Evolutionary conservation across 257 asterid genomes (phyloP).

Genomic region (Galeopsis tetrahit): DNA sequence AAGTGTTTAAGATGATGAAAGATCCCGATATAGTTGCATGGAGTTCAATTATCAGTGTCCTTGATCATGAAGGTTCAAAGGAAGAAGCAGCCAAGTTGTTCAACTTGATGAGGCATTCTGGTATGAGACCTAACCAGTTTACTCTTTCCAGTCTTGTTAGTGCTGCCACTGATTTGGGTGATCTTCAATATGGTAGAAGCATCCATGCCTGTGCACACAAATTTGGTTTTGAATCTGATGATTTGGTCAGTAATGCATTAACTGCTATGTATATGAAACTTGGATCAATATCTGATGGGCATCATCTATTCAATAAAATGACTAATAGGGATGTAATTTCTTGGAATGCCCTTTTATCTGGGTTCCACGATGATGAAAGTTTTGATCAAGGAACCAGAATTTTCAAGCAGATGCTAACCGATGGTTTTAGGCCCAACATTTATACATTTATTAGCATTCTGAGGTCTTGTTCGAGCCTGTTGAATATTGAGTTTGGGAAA

Average conservation of each 20-base stretch:
- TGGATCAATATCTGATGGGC: conserved; percentile 57
- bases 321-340: conserved; percentile 58
- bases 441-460: conserved; percentile 69
- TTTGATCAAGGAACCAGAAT: conserved; percentile 58
- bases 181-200: conserved; percentile 60
- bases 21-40: conserved; percentile 79
- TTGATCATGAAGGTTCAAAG: conserved; percentile 73
- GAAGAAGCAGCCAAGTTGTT: conserved; percentile 70
- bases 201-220: conserved; percentile 76
- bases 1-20: conserved; percentile 55
- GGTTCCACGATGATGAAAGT: conserved; percentile 60
- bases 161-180: conserved; percentile 66
- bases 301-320: conserved; percentile 56
- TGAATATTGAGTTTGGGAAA: conserved; percentile 56
- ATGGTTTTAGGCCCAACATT: conserved; percentile 71
- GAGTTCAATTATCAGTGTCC: conserved; percentile 73
- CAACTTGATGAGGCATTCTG: conserved; percentile 60
- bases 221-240: conserved; percentile 61
- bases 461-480: conserved; percentile 66
- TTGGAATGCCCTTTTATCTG: conserved; percentile 81
- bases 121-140: conserved; percentile 73
- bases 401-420: conserved; percentile 62
- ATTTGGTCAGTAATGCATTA: conserved; percentile 67
- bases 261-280: conserved; percentile 82
- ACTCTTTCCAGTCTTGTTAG: conserved; percentile 69